These are phyloP conservation scores for Litchi chinensis DNA, from an alignment of 345 rosid genomes.

Conservation along the genomic window DNA sequence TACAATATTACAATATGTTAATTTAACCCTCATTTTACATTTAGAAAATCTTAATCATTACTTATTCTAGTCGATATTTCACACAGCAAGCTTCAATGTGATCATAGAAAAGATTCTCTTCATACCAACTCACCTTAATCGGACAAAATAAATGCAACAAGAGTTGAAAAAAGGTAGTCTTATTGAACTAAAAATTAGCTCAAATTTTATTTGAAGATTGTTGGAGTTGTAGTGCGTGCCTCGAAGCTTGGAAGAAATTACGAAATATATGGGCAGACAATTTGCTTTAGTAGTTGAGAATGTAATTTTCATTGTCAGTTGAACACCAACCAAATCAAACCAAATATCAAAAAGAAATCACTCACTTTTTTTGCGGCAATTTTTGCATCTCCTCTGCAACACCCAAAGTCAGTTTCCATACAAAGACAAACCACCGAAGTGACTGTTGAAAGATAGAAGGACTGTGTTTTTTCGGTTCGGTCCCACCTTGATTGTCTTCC, in stretches of 20 bases:
- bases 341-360: neutral
- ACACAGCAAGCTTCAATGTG: too few relatives aligned
- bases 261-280: neutral
- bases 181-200: too few relatives aligned
- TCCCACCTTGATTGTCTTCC: slow-evolving; percentile 29
- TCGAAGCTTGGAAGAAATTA: too few relatives aligned
- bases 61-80: too few relatives aligned
- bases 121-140: too few relatives aligned
- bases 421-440: neutral
- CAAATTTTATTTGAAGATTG: neutral
- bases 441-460: neutral
- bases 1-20: too few relatives aligned
- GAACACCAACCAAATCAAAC: neutral
- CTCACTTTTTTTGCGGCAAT: neutral
- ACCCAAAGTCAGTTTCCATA: neutral
- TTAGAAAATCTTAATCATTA: too few relatives aligned
- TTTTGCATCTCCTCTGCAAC: neutral
- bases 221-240: neutral
- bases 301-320: too few relatives aligned
- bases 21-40: too few relatives aligned
- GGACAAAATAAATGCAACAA: too few relatives aligned
- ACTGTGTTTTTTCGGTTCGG: neutral
- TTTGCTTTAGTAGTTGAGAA: neutral
- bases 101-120: too few relatives aligned
- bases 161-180: too few relatives aligned